Evolutionary conservation across 1,284 basidiomycete species (phyloP).

Genomic region (Ceratobasidium sp.): DNA sequence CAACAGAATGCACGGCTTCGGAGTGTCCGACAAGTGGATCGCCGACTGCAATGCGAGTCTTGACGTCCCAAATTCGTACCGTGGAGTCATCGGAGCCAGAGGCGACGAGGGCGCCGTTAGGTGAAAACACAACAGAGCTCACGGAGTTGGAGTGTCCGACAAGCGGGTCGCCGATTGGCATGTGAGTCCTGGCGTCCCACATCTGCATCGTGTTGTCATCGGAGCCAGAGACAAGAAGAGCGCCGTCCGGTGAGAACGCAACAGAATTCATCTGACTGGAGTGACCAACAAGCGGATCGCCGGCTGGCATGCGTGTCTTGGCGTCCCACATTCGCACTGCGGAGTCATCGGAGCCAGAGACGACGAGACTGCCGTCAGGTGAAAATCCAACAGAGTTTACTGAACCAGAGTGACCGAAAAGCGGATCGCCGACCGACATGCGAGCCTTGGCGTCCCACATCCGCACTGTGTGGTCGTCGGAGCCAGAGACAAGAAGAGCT

Average conservation of each 20-base stretch:
- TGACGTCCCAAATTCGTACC: no score
- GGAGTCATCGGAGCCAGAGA: no score
- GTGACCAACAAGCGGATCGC: background rate
- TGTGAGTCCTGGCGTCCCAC: conserved; percentile 17
- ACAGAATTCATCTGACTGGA: background rate
- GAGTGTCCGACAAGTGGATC: no score
- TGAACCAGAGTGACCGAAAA: conserved; percentile 18
- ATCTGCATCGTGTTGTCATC: no score
- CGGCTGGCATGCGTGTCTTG: no score
- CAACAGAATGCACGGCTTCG: no score
- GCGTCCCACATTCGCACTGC: no score
- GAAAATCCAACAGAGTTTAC: conserved; percentile 24
- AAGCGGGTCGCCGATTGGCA: conserved; percentile 25
- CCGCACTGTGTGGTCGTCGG: conserved; percentile 8
- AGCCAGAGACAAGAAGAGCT: no score
- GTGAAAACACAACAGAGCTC: conserved; percentile 26
- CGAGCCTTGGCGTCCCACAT: conserved; percentile 29
- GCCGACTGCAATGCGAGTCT: no score
- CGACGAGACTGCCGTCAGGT: conserved; percentile 32
- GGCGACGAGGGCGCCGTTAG: no score
- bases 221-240: no score
- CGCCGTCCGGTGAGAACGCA: background rate
- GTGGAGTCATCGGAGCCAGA: no score
- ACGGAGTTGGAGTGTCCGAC: background rate
- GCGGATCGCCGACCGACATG: background rate